Evolutionary conservation across 495 filamentous ascomycete genomes (phyloP).

Genomic region (Podospora fimiseda): DNA sequence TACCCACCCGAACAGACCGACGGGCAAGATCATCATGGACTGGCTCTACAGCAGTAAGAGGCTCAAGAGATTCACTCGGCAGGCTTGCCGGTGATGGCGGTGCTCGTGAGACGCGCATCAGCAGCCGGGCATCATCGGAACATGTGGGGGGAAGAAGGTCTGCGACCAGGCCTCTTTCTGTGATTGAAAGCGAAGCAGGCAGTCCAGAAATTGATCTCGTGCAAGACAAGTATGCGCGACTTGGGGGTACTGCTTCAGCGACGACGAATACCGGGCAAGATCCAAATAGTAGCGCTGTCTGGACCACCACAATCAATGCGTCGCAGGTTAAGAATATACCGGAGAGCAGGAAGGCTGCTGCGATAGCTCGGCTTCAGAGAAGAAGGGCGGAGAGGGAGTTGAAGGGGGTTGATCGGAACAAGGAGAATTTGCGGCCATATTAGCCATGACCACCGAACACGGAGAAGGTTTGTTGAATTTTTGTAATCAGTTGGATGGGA

Average conservation of each 20-base stretch:
- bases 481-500: too few relatives aligned
- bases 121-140: conserved; percentile 1
- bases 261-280: background rate
- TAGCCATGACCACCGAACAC: too few relatives aligned
- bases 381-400: conserved; percentile 42
- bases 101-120: background rate
- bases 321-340: conserved; percentile 43
- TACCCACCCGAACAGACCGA: background rate
- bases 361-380: conserved; percentile 55
- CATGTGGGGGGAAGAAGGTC: background rate
- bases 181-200: conserved; percentile 13
- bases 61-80: conserved; percentile 1
- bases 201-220: conserved; percentile 31
- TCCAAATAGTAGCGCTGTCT: conserved; percentile 22
- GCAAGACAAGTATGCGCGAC: conserved; percentile 36
- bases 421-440: conserved; percentile 39
- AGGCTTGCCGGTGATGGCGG: background rate
- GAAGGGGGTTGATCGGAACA: conserved; percentile 27
- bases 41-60: background rate
- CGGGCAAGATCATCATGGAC: conserved; percentile 1
- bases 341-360: conserved; percentile 55
- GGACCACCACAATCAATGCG: conserved; percentile 24
- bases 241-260: conserved; percentile 18
- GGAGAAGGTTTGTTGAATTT: too few relatives aligned
- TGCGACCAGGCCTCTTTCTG: conserved; percentile 2